These are phyloP conservation scores for Skeletonema marinoi DNA, from an alignment of 108 stramenopile species.

Conservation along the genomic window DNA sequence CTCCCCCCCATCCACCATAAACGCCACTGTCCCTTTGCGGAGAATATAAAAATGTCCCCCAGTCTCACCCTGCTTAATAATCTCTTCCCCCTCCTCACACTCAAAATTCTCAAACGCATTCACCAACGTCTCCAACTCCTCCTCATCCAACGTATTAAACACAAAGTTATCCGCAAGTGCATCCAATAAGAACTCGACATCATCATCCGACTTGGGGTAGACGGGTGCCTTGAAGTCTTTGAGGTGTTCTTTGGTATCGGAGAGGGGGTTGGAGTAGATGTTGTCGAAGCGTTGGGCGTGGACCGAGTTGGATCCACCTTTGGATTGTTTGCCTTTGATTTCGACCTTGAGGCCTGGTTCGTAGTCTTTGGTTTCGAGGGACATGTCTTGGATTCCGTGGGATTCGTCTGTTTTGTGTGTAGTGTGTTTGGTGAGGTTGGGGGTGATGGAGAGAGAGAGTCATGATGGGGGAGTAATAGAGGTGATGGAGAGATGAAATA, in stretches of 20 bases:
- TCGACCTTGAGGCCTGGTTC: constrained; percentile 24
- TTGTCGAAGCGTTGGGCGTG: constrained; percentile 42
- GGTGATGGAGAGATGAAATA: too few species aligned
- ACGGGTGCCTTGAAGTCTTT: constrained; percentile 50
- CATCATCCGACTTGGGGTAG: constrained; percentile 57
- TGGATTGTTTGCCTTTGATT: constrained; percentile 14
- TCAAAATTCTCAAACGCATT: constrained; percentile 62
- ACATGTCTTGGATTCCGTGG: constrained; percentile 19
- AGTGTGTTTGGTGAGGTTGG: neutral
- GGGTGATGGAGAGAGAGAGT: neutral
- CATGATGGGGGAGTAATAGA: too few species aligned
- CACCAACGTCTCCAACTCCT: constrained; percentile 61
- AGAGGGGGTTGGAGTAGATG: constrained; percentile 36
- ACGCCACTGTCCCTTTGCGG: constrained; percentile 50
- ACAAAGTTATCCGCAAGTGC: constrained; percentile 68
- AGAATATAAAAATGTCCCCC: constrained; percentile 69
- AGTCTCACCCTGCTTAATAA: constrained; percentile 65
- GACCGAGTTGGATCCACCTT: constrained; percentile 14
- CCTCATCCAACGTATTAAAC: constrained; percentile 56
- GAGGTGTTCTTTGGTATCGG: neutral
- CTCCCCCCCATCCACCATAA: constrained; percentile 55
- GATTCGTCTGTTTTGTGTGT: neutral
- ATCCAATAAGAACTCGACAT: constrained; percentile 53
- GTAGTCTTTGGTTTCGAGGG: constrained; percentile 25
- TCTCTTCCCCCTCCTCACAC: constrained; percentile 36